These are phyloP conservation scores for Alternaria infectoria DNA, from an alignment of 2,329 filamentous ascomycete genomes.

Conservation along the genomic window DNA sequence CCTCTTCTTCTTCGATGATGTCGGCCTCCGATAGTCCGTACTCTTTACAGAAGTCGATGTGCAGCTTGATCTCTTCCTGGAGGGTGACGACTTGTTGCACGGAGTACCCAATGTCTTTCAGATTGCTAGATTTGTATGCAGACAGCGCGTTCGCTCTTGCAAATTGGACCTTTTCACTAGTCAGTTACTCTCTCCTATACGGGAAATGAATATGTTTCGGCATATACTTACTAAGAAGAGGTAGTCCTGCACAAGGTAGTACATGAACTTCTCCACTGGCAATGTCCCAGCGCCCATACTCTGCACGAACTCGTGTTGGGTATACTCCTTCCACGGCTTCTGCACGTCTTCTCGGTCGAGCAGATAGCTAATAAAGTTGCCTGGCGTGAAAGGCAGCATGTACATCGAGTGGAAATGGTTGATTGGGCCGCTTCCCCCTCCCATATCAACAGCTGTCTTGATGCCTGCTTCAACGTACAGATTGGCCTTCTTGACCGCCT, in stretches of 20 bases:
- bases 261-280: slow-evolving; percentile 78
- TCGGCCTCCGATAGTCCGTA: slow-evolving; percentile 79
- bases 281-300: slow-evolving; percentile 77
- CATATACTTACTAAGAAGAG: slow-evolving; percentile 72
- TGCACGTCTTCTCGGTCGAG: slow-evolving; percentile 77
- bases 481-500: slow-evolving; percentile 71
- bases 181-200: slow-evolving; percentile 8
- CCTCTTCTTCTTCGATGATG: slow-evolving; percentile 76
- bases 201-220: background rate
- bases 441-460: slow-evolving; percentile 66
- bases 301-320: slow-evolving; percentile 82
- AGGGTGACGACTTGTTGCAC: slow-evolving; percentile 78
- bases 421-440: slow-evolving; percentile 73
- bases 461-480: slow-evolving; percentile 76
- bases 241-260: slow-evolving; percentile 92
- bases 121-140: slow-evolving; percentile 79
- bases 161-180: slow-evolving; percentile 73
- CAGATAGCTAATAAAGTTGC: slow-evolving; percentile 82
- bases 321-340: slow-evolving; percentile 74
- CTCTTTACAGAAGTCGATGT: slow-evolving; percentile 79
- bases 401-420: slow-evolving; percentile 80
- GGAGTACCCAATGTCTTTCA: slow-evolving; percentile 73
- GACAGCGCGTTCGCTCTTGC: slow-evolving; percentile 84
- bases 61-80: slow-evolving; percentile 78
- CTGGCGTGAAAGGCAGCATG: slow-evolving; percentile 72